Evolutionary conservation across 2,329 filamentous ascomycete species (phyloP), one percentile per base, ranked within the genome.

Genomic region (Chaetomiaceae sp.): DNA sequence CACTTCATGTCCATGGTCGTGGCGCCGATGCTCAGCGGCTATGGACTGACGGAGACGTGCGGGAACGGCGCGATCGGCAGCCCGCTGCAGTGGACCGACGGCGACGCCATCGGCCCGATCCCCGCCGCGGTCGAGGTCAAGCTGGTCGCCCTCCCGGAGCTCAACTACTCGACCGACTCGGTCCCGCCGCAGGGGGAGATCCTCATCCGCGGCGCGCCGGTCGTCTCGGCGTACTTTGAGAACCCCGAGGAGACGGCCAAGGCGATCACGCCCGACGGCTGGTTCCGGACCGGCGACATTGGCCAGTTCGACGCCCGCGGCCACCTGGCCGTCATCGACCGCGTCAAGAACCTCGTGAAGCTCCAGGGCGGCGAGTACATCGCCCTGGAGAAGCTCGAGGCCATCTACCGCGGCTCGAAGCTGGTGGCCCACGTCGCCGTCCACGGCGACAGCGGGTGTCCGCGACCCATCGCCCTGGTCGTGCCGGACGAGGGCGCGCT

Each of bases 271-370:
- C 68, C 82, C 3, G 93, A 96, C 62, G 89, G 89, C 44, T 97
- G 93, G 93, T 97, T 97, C 80, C 92, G 87, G 78, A 95, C 90
- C 14, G 92, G 92, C 55, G 92, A 97, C 64, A 93, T 97, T 67
- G 92, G 92, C 62, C 88, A 96, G 67, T 93, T 92, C 63, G 85
- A 92, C 68, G 66, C 73, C 39, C 77, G 85, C 55, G 92, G 92
- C 38, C 87, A 95, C 67, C 71, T 97, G 58, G 81, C 78, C 61
- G 85, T 97, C 66, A 91, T 97, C 65, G 92, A 97, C 69, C 89
- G 92, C 61, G 91, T 96, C 82, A 97, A 97, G 84, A 97, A 97
- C 72, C 76, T 97, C 50, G 88, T 97, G 70, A 97, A 97, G 83
- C 91, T 93, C 57, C 81, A 89, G 58, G 90, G 91, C 54, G 92